phyloP scores from a whole-genome alignment of 169 alveolate species.

The Cyclospora cayetanensis region DNA sequence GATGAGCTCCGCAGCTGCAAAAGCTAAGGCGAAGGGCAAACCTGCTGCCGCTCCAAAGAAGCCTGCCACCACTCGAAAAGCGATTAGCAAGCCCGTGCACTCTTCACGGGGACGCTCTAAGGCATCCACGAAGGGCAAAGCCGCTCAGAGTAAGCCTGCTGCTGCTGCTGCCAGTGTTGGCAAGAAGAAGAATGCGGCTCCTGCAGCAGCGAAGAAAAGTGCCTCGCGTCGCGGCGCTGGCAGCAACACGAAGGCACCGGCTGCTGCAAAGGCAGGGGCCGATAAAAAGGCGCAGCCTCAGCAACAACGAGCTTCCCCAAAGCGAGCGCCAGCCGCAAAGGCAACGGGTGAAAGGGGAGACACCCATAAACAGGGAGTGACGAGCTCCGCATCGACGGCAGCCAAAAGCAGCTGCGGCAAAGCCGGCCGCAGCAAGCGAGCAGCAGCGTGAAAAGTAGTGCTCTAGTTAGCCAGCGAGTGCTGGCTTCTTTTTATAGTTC shows the following conservation, averaged over 20 bases:
- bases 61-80: background rate
- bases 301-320: background rate
- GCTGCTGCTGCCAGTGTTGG: background rate
- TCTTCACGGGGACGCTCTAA: too few relatives aligned
- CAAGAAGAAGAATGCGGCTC: background rate
- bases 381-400: too few relatives aligned
- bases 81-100: too few relatives aligned
- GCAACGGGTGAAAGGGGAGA: too few relatives aligned
- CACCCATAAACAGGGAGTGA: too few relatives aligned
- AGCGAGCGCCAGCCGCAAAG: background rate
- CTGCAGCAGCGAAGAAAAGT: conserved; percentile 5
- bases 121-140: too few relatives aligned
- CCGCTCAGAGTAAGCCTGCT: background rate
- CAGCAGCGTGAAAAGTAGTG: too few relatives aligned
- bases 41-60: background rate
- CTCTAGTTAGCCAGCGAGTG: too few relatives aligned
- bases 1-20: background rate
- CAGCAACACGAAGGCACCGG: background rate
- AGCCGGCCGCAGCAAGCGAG: too few relatives aligned
- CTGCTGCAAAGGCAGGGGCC: background rate
- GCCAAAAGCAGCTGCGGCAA: background rate
- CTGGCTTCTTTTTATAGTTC: too few relatives aligned
- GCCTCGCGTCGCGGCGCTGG: background rate
- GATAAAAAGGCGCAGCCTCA: background rate
- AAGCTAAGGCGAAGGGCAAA: background rate